Base-by-base conservation (phyloP, 371 early-diverging fungal genomes). In the Mortierella sp. region DNA sequence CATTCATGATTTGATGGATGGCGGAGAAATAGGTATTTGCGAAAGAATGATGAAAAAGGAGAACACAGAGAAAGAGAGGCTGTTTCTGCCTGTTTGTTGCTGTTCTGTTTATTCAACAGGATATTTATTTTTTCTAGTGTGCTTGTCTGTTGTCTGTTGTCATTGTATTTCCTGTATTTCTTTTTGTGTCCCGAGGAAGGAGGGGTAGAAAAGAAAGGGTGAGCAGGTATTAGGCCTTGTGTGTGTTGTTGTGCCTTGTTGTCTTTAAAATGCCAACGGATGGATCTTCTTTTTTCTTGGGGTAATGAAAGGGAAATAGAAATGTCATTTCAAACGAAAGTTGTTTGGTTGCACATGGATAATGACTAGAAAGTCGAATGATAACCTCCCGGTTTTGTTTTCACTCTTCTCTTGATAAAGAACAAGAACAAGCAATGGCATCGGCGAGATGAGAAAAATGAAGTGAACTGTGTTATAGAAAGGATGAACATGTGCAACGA, bases 151-250 rank as follows among this genome's bases (percentile, higher is more conserved):
- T 38, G 42, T 38, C 42, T 38, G 42, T 38, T 38, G 42, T 38
- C 42, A 38, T 5, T 38, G 42, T n/a, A n/a, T n/a, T n/a, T n/a
- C n/a, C n/a, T n/a, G n/a, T n/a, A 38, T 10, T 26, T 28, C 19
- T 5, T 34, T 28, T 28, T n/a, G 58, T 58, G 21, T 58, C 58
- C 58, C 58, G 58, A 55, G 55, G 55, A 65, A 24, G 65, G 38
- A 68, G 68, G 8, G 68, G 38, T 63, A 68, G 68, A 68, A 68
- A 38, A 38, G 21, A 21, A 24, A 68, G n/a, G n/a, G n/a, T n/a
- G n/a, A n/a, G n/a, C n/a, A n/a, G n/a, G n/a, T n/a, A n/a, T n/a
- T n/a, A 38, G 42, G 42, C 42, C 42, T 5, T 50, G 11, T 50
- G 63, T 63, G 63, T 63, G 63, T 63, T 34, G 63, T 28, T 19